A percentile compares a stretch with the other conserved stretches of the same genome.
Evolutionary conservation across 192 early-diverging fungal species (phyloP).

Genomic region (Umbelopsis isabellina): DNA sequence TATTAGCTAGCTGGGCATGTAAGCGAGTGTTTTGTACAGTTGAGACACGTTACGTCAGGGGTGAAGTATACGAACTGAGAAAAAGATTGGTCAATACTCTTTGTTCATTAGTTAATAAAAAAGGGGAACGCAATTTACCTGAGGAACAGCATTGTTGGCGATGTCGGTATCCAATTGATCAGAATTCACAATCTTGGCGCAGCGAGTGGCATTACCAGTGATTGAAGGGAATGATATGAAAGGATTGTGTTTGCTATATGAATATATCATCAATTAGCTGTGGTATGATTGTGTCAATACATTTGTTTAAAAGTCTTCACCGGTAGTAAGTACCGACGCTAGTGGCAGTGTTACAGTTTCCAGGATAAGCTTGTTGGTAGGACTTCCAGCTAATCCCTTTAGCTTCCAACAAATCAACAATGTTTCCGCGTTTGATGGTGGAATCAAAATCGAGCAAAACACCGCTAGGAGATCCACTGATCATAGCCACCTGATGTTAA

Average conservation of each 20-base stretch:
- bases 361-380: slow-evolving; percentile 63
- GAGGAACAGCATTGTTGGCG: slow-evolving; percentile 49
- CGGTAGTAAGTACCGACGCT: slow-evolving; percentile 5
- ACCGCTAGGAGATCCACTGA: slow-evolving; percentile 43
- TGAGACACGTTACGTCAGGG: slow-evolving; percentile 27
- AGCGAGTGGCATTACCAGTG: slow-evolving; percentile 53
- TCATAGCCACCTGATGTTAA: slow-evolving; percentile 32
- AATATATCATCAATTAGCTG: not conserved
- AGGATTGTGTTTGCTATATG: slow-evolving; percentile 72
- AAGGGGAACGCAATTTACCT: not conserved
- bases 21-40: not conserved
- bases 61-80: slow-evolving; percentile 56
- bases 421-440: slow-evolving; percentile 38
- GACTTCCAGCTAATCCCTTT: slow-evolving; percentile 57
- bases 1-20: not conserved
- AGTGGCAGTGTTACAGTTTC: slow-evolving; percentile 12
- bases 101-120: not conserved
- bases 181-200: slow-evolving; percentile 64
- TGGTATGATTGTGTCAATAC: not conserved
- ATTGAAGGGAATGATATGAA: slow-evolving; percentile 66
- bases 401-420: slow-evolving; percentile 62
- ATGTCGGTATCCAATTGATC: slow-evolving; percentile 60
- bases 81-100: not conserved
- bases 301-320: not conserved
- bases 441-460: slow-evolving; percentile 41